Base-by-base conservation (phyloP, 2,329 filamentous ascomycete genomes). In the Massarina eburnea region DNA sequence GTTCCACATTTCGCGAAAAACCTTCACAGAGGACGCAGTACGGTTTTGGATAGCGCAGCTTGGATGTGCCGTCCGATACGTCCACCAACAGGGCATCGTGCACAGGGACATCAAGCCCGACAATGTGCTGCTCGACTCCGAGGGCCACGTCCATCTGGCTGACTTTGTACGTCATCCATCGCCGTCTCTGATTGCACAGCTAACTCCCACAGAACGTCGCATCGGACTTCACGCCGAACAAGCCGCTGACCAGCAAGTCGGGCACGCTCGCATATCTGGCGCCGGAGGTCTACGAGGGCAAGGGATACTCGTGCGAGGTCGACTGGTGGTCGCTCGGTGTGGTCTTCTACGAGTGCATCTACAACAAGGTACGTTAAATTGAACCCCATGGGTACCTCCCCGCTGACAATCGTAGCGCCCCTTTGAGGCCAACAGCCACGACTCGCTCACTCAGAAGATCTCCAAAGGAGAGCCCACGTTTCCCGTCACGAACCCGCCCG, bases 241-340 rank as follows among this genome's bases (percentile, higher is more conserved):
- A 90, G 62, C 80, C 84, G 19, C 76, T 97, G 41, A 95, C 90
- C 3, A 97, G 94, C 79, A 97, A 96, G 72, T 99, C 94, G 0
- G 94, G 94, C 24, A 99, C 94, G 1, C 76, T 99, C 47, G 94
- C 94, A 43, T 99, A 99, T 66, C 82, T 99, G 7, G 91, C 92
- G 1, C 94, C 94, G 4, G 94, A 99, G 70, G 94, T 97, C 2
- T 99, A 97, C 64, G 81, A 85, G 55, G 92, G 92, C 39, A 86
- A 84, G 51, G 94, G 94, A 30, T 99, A 99, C 66, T 85, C 88
- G 49, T 84, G 85, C 37, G 89, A 94, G 59, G 91, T 94, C 33
- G 94, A 99, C 69, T 99, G 94, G 94, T 99, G 94, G 94, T 97
- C 94, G 5, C 74, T 99, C 18, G 94, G 94, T 39, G 94, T 99